Evolutionary conservation across 441 rosid genomes (phyloP), one percentile per base, ranked within the genome.

Genomic region (Breynia disticha): DNA sequence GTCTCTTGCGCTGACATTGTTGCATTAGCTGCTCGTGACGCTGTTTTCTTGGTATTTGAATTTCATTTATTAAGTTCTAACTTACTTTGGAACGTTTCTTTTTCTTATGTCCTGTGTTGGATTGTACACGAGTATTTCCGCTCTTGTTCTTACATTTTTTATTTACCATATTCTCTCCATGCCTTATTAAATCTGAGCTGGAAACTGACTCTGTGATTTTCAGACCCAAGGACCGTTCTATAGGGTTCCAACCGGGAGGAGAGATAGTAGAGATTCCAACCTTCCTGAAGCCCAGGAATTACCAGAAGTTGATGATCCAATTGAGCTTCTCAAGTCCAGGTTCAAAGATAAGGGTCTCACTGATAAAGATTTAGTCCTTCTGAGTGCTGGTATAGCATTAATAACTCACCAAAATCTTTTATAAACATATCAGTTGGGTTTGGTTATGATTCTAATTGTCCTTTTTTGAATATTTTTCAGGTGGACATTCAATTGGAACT

Each of bases 1-100:
- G 87, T 88, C 60, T 88, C 89, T 52, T 88, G 95, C 28, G 79
- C 89, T 0, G 91, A 85, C 56, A 74, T 85, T 14, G 74, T 85
- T 45, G 80, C 87, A 55, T 70, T 88, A 48, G 88, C 87, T 48
- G 91, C 95, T 17, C 72, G 96, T 67, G 89, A 87, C 47, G 81
- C 87, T 21, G 67, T 85, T 15, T 61, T 32, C 53, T 54, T 61
- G 85, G 95, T 84, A 77, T 57, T 20, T 16, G 5, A n/a, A 7
- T 35, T 16, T 21, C 18, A 24, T 35, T 22, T 11, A 24, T 3
- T 41, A 3, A 41, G n/a, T 11, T 41, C 3, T 41, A 0, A 15
- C 9, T 41, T 41, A 4, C 44, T 39, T 39, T 39, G 2, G 9
- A 39, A 13, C 7, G 32, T 24, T 24, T 24, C 32, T 24, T 7